Conservation (phyloP, 768 basidiomycete species). For the Rhodotorula kratochvilovae region DNA sequence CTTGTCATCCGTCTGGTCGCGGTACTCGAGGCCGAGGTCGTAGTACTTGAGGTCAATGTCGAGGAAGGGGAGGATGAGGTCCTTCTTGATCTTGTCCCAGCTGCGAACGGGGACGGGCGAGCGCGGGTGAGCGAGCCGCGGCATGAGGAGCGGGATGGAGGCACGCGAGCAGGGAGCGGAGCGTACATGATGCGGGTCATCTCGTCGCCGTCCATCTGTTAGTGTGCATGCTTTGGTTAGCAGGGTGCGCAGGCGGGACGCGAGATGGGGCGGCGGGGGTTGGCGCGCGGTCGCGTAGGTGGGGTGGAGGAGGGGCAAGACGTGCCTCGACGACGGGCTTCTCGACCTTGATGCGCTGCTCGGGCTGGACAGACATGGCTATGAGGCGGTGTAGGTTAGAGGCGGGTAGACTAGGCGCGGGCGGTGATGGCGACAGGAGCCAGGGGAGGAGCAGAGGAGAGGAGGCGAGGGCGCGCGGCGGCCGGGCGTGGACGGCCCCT, state of each 20-base stretch:
- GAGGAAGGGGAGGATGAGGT: constrained; percentile 94
- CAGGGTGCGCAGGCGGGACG: neutral
- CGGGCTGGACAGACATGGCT: constrained; percentile 26
- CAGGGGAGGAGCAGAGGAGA: neutral
- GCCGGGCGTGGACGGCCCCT: too few species aligned
- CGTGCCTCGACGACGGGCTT: constrained; percentile 44
- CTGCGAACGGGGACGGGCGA: neutral
- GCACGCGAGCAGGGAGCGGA: constrained; percentile 52
- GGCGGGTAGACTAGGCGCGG: neutral
- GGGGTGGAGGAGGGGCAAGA: neutral
- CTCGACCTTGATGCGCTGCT: constrained; percentile 41
- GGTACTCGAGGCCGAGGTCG: constrained; percentile 61
- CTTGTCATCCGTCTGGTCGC: constrained; percentile 93
- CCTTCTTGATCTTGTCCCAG: constrained; percentile 42
- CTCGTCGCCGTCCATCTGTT: constrained; percentile 54
- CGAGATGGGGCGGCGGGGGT: neutral
- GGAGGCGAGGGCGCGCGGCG: too few species aligned
- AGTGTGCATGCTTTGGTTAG: too few species aligned
- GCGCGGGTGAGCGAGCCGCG: constrained; percentile 51
- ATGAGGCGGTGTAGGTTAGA: too few species aligned
- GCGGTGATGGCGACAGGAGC: neutral
- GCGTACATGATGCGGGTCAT: constrained; percentile 99
- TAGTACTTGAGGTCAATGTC: constrained; percentile 80
- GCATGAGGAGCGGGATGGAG: neutral
- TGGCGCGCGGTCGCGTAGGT: neutral